These are phyloP conservation scores for Aspergillus amoenus DNA, from an alignment of 2,329 filamentous ascomycete genomes.

Conservation along the genomic window DNA sequence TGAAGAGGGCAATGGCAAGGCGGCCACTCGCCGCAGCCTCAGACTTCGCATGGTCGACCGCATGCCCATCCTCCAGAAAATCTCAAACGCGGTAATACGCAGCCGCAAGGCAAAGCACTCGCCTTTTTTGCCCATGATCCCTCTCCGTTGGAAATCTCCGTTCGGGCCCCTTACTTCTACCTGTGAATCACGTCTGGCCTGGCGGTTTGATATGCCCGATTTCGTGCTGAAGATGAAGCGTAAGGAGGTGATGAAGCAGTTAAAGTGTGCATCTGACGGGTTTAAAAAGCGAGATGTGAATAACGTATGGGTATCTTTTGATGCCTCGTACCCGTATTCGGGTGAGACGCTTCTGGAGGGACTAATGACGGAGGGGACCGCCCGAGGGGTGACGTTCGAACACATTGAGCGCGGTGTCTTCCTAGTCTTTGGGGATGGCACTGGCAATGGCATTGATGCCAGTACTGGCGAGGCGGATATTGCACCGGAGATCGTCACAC, in stretches of 20 bases:
- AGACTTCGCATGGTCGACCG: constrained; percentile 29
- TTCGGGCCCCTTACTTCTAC: constrained; percentile 25
- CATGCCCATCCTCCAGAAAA: constrained; percentile 23
- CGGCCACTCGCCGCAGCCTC: constrained; percentile 16
- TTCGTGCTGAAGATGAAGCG: constrained; percentile 42
- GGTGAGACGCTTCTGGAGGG: constrained; percentile 22
- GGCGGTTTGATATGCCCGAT: constrained; percentile 50
- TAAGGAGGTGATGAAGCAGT: constrained; percentile 32
- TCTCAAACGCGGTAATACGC: constrained; percentile 18
- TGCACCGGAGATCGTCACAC: constrained; percentile 29
- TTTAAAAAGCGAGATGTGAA: constrained; percentile 19
- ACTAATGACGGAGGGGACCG: constrained; percentile 21
- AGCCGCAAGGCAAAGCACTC: constrained; percentile 11
- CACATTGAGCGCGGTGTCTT: constrained; percentile 34
- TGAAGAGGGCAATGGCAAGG: background rate
- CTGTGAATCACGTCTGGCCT: constrained; percentile 37
- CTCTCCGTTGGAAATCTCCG: constrained; percentile 37
- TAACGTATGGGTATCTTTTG: constrained; percentile 30
- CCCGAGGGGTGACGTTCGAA: constrained; percentile 21
- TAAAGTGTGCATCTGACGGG: constrained; percentile 33
- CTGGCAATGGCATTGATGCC: background rate
- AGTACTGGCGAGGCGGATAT: constrained; percentile 8
- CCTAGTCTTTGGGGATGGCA: constrained; percentile 21
- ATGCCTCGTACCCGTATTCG: constrained; percentile 16
- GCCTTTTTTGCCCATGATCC: constrained; percentile 26